Percentiles rank a stretch among this genome's conserved stretches.
phyloP scores from a whole-genome alignment of 1,139 yeast genomes.

The Saccharomyces hybrid region DNA sequence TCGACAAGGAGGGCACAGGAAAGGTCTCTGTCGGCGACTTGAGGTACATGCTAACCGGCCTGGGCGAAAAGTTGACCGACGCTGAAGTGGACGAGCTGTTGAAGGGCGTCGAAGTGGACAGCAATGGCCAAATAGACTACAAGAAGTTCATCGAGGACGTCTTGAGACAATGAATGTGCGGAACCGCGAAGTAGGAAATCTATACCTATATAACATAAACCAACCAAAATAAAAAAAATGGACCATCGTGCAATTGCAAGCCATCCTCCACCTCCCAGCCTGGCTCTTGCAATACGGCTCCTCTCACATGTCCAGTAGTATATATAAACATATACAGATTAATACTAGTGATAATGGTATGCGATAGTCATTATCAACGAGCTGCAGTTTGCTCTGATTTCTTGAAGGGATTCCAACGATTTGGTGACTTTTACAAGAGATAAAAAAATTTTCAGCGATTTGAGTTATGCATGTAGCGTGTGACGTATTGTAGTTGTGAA shows the following conservation, averaged over 20 bases:
- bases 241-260: background rate
- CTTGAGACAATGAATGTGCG: constrained; percentile 56
- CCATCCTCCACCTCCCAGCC: too few relatives aligned
- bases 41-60: constrained; percentile 84
- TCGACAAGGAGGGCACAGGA: constrained; percentile 93
- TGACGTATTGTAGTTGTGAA: background rate
- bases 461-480: background rate
- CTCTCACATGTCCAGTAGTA: too few relatives aligned
- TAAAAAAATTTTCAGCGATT: background rate
- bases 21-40: constrained; percentile 95
- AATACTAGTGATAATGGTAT: background rate
- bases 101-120: constrained; percentile 88
- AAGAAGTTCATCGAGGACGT: constrained; percentile 91
- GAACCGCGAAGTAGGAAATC: background rate
- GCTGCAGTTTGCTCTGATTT: background rate
- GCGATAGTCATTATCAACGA: background rate
- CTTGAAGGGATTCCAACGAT: background rate
- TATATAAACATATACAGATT: background rate
- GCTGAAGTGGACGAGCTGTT: constrained; percentile 91
- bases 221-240: background rate
- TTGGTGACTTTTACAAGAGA: background rate
- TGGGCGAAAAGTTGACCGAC: constrained; percentile 87
- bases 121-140: constrained; percentile 93
- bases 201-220: background rate
- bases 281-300: too few relatives aligned